Percentiles rank a stretch among this genome's conserved stretches.
phyloP scores from a whole-genome alignment of 768 basidiomycete species.

The Rossbeevera mucosa region DNA sequence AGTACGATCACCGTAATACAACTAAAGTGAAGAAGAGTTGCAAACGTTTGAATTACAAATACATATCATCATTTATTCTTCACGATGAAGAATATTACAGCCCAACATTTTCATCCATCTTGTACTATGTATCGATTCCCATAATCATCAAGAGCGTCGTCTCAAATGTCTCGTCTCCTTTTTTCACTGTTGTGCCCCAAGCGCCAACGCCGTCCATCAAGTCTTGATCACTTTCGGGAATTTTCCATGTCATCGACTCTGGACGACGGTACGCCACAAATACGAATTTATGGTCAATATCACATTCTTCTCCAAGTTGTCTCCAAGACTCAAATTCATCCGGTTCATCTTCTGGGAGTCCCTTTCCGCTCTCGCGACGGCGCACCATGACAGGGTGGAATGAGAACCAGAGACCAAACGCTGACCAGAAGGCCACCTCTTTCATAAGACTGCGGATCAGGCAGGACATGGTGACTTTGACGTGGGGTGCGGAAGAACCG shows the following conservation, averaged over 20 bases:
- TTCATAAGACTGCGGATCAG: constrained; percentile 68
- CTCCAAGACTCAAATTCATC: constrained; percentile 28
- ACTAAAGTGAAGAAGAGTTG: no score
- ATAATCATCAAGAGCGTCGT: constrained; percentile 47
- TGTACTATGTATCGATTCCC: constrained; percentile 7
- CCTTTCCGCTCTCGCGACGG: background rate
- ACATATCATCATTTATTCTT: no score
- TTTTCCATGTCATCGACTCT: constrained; percentile 53
- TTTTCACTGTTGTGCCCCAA: constrained; percentile 36
- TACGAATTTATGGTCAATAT: constrained; percentile 45
- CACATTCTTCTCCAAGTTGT: constrained; percentile 43
- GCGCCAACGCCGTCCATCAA: constrained; percentile 58
- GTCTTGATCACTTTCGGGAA: constrained; percentile 50
- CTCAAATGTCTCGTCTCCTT: constrained; percentile 70
- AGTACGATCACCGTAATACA: no score
- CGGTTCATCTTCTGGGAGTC: background rate
- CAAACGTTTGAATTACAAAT: no score
- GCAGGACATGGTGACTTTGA: constrained; percentile 64
- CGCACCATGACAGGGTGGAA: constrained; percentile 51
- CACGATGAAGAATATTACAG: no score
- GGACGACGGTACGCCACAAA: constrained; percentile 57
- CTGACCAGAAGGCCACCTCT: constrained; percentile 73
- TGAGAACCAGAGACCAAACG: constrained; percentile 75
- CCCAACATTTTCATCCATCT: constrained; percentile 2
- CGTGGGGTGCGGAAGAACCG: constrained; percentile 4